Conservation (phyloP, 2,329 filamentous ascomycete genomes). For the Myotisia sp. region DNA sequence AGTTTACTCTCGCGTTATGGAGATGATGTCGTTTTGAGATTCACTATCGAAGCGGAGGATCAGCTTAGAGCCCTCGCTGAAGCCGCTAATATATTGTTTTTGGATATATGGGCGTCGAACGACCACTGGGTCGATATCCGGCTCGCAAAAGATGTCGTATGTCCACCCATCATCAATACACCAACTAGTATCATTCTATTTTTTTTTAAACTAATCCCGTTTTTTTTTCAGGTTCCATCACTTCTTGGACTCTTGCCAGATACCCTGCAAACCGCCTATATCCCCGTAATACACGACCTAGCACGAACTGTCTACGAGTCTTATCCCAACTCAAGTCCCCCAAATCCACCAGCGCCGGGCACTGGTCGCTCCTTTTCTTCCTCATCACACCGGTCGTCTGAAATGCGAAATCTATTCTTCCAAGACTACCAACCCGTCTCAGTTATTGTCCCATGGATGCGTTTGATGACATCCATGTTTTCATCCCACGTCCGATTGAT, state of each 20-base stretch:
- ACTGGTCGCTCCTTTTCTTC: slow-evolving; percentile 17
- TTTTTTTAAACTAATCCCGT: too few species aligned
- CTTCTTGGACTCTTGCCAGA: slow-evolving; percentile 63
- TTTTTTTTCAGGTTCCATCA: slow-evolving; percentile 49
- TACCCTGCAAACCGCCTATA: slow-evolving; percentile 57
- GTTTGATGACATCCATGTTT: slow-evolving; percentile 77
- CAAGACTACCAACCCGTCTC: slow-evolving; percentile 78
- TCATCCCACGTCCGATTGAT: slow-evolving; percentile 60
- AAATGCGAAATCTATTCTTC: slow-evolving; percentile 61
- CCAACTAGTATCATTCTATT: neutral
- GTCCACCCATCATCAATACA: slow-evolving; percentile 17
- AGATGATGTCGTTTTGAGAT: slow-evolving; percentile 75
- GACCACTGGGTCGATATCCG: slow-evolving; percentile 73
- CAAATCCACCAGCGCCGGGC: slow-evolving; percentile 17
- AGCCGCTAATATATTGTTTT: slow-evolving; percentile 58
- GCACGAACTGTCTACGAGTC: slow-evolving; percentile 62
- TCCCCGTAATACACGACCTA: slow-evolving; percentile 65
- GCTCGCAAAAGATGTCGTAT: slow-evolving; percentile 58
- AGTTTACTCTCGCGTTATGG: slow-evolving; percentile 45
- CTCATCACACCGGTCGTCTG: slow-evolving; percentile 16
- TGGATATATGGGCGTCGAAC: slow-evolving; percentile 84
- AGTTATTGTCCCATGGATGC: slow-evolving; percentile 84
- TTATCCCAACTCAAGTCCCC: slow-evolving; percentile 38
- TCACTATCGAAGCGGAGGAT: slow-evolving; percentile 53
- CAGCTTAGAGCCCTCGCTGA: slow-evolving; percentile 60